Evolutionary conservation across 2,329 filamentous ascomycete genomes (phyloP).

Genomic region (Xylariaceae sp.): DNA sequence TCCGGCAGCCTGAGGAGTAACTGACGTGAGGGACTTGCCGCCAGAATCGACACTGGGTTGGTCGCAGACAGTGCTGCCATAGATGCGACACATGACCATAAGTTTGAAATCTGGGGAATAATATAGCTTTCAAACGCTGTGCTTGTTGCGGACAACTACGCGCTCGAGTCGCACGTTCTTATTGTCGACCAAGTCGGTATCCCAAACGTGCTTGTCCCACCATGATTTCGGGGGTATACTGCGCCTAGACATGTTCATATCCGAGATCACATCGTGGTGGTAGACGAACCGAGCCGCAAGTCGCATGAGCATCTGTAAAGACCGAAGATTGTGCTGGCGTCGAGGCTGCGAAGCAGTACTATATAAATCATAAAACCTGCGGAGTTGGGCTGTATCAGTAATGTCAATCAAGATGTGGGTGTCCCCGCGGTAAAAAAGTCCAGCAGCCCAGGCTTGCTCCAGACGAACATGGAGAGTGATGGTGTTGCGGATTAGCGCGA

Average conservation of each 20-base stretch:
- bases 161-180: no score
- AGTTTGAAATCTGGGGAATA: not conserved
- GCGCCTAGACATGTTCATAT: no score
- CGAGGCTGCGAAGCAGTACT: not conserved
- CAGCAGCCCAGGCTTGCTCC: not conserved
- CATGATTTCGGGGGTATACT: no score
- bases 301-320: not conserved
- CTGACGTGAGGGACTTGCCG: no score
- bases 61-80: not conserved
- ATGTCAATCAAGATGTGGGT: not conserved
- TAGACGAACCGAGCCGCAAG: not conserved
- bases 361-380: not conserved
- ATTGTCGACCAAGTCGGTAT: no score
- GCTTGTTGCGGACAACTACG: not conserved
- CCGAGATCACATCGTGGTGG: not conserved
- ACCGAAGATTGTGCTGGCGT: not conserved
- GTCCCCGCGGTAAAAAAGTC: conserved; percentile 1
- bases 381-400: not conserved
- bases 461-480: conserved; percentile 1
- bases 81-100: conserved; percentile 11
- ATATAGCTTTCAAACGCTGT: no score
- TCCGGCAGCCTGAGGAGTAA: no score
- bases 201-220: no score
- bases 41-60: no score
- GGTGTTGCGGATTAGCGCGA: conserved; percentile 3